These are phyloP conservation scores for Pouteria campechiana DNA, from an alignment of 179 eudicot species.

Conservation along the genomic window DNA sequence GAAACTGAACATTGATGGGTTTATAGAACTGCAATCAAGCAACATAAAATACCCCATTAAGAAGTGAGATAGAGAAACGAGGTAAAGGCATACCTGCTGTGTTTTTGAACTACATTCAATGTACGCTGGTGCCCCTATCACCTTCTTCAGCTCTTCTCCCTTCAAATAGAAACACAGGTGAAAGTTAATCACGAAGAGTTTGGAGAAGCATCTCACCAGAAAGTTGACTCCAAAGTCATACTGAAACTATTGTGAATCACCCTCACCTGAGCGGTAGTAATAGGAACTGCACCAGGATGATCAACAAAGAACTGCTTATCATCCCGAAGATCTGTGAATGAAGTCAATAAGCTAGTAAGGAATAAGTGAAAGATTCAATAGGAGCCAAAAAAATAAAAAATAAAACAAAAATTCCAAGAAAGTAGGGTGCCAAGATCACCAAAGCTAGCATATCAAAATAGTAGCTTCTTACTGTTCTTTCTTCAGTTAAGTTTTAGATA, in stretches of 20 bases:
- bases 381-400: too few relatives aligned
- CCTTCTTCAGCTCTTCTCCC: conserved; percentile 82
- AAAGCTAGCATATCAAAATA: too few relatives aligned
- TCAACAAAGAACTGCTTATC: conserved; percentile 75
- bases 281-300: conserved; percentile 92
- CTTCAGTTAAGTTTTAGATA: too few relatives aligned
- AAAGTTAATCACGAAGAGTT: not conserved
- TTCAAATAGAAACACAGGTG: conserved; percentile 6
- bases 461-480: too few relatives aligned
- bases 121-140: conserved; percentile 71
- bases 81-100: conserved; percentile 44
- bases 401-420: too few relatives aligned
- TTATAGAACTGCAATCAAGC: too few relatives aligned
- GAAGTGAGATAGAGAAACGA: not conserved
- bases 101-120: conserved; percentile 91
- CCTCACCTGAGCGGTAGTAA: conserved; percentile 69
- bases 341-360: too few relatives aligned
- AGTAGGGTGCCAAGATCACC: too few relatives aligned
- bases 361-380: too few relatives aligned
- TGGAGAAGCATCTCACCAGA: not conserved
- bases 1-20: not conserved
- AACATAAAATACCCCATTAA: too few relatives aligned
- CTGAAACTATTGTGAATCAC: too few relatives aligned
- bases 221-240: not conserved
- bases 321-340: conserved; percentile 69